Evolutionary conservation across 2,329 filamentous ascomycete genomes (phyloP).

Genomic region (Xylaria sp.): DNA sequence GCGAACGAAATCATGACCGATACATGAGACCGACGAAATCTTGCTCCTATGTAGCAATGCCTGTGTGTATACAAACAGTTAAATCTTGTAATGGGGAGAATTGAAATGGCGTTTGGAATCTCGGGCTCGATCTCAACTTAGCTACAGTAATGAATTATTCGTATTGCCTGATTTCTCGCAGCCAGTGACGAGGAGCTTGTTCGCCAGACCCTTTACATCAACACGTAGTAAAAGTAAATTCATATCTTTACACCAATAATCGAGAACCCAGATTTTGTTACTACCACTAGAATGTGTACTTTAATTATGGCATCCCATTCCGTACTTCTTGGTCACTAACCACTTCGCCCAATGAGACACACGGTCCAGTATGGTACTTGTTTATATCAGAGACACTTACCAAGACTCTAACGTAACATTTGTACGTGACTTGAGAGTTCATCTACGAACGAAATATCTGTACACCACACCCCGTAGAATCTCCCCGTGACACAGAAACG

Average conservation of each 20-base stretch:
- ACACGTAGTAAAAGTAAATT: background rate
- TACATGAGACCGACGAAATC: slow-evolving; percentile 20
- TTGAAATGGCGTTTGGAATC: slow-evolving; percentile 14
- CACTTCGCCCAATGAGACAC: too few relatives aligned
- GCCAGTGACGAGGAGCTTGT: background rate
- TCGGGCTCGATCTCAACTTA: background rate
- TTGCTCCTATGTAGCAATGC: slow-evolving; percentile 15
- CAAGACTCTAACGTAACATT: too few relatives aligned
- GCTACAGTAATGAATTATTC: background rate
- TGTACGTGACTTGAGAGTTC: background rate
- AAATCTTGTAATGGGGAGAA: slow-evolving; percentile 21
- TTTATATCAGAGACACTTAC: too few relatives aligned
- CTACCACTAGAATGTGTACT: too few relatives aligned
- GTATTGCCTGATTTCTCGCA: background rate
- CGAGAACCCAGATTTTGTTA: background rate
- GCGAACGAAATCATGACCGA: slow-evolving; percentile 21
- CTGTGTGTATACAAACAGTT: slow-evolving; percentile 20
- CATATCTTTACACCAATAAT: background rate
- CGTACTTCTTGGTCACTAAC: background rate
- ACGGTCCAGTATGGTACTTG: background rate
- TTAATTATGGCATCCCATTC: background rate
- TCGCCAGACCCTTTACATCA: background rate
- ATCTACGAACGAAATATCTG: background rate
- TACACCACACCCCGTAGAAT: too few relatives aligned
- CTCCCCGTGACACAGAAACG: background rate